Base-by-base conservation (phyloP, 768 basidiomycete species). In the Lentinula guzmanii region DNA sequence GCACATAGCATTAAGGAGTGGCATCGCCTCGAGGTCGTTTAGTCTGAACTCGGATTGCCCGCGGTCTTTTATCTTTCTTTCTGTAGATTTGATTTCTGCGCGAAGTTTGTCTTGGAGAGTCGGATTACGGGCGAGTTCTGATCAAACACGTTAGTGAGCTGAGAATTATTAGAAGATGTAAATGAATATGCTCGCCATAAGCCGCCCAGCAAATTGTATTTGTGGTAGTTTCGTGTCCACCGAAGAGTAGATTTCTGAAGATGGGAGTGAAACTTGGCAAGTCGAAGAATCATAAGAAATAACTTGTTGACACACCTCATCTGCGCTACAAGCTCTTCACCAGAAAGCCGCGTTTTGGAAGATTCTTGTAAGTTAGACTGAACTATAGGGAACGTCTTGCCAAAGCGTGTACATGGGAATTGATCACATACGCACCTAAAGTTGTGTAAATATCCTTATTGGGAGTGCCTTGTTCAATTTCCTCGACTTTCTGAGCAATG, bases 21-120 rank as follows among this genome's bases (percentile, higher is more conserved):
- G 73, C 82, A 85, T 84, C n/a, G 65, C 67, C 33, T 84, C 81
- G 63, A 83, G 73, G 65, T 84, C 81, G 45, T 64, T 63, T 31
- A 74, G 65, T 10, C 74, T 76, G 65, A 80, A 79, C 35, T 73
- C 69, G 16, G 68, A 67, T 28, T 77, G 35, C 6, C 58, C 46
- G 4, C 48, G 33, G 18, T n/a, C 45, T 7, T 8, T 7, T 15
- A 48, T 11, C 24, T 2, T 35, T 16, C 35, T 16, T 31, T 41
- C 34, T 9, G 45, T 39, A 10, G 45, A 28, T 35, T 10, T 11
- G 2, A 60, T 60, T 21, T 60, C 58, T 28, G 13, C 35, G 8
- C 58, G 33, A 16, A 60, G 58, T 31, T 31, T 35, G 9, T 6
- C n/a, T 28, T 60, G 58, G 9, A 60, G 31, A 9, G 34, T 9